These are phyloP conservation scores for Cyberlindnera americana DNA, from an alignment of 805 yeast species.

Conservation along the genomic window DNA sequence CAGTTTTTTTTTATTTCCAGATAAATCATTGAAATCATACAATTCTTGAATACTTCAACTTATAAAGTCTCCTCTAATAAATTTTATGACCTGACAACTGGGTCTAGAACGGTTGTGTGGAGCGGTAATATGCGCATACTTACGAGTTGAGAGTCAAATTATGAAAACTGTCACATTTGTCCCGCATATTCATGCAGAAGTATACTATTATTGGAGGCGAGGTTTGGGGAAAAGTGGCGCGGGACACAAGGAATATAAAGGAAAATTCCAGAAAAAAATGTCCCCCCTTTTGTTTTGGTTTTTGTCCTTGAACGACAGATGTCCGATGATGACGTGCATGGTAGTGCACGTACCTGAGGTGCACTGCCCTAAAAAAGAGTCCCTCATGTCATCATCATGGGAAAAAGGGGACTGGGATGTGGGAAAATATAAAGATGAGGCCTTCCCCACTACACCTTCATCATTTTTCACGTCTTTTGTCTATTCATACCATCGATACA, in stretches of 20 bases:
- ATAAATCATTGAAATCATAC: no score
- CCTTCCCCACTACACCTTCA: conserved; percentile 5
- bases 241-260: no score
- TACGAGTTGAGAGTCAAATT: not conserved
- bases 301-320: no score
- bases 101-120: not conserved
- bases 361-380: conserved; percentile 3
- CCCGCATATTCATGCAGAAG: not conserved
- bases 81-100: no score
- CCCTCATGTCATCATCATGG: conserved; percentile 5
- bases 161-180: conserved; percentile 1
- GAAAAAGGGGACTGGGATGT: conserved; percentile 2
- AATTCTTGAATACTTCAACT: no score
- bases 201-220: not conserved
- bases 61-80: no score
- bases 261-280: no score
- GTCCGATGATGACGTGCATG: conserved; percentile 9
- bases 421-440: conserved; percentile 3
- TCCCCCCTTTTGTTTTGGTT: no score
- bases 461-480: no score
- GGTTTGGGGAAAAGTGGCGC: no score
- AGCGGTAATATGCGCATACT: not conserved
- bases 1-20: no score
- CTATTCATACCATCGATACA: no score
- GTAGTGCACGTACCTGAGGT: conserved; percentile 11